Evolutionary conservation across 305 asterid genomes (phyloP).

Genomic region (Fraxinus latifolia): DNA sequence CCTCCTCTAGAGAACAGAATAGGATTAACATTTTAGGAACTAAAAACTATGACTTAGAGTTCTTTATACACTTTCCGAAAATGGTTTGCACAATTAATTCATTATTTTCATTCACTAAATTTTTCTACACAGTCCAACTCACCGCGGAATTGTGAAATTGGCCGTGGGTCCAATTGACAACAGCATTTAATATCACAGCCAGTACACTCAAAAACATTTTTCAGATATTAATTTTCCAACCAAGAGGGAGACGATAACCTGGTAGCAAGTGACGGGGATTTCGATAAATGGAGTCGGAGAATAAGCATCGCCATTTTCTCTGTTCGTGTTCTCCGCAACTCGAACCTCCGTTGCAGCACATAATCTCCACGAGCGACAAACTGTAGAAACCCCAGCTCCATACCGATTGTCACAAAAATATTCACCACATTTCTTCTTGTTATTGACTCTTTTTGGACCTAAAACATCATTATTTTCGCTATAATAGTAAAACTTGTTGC

Average conservation of each 20-base stretch:
- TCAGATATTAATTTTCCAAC: not conserved
- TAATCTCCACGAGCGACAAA: conserved; percentile 44
- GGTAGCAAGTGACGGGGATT: conserved; percentile 90
- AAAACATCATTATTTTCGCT: conserved; percentile 20
- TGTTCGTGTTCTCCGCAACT: conserved; percentile 35
- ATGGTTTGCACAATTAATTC: not conserved
- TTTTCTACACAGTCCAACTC: not conserved
- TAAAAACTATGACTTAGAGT: not conserved
- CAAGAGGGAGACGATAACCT: conserved; percentile 39
- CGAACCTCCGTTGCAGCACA: conserved; percentile 59
- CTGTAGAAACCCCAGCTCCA: conserved; percentile 38
- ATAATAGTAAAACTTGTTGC: conserved; percentile 24
- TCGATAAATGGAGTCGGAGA: conserved; percentile 48
- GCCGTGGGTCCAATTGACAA: not conserved
- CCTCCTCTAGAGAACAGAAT: not conserved
- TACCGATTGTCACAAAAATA: conserved; percentile 24
- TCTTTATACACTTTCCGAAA: not conserved
- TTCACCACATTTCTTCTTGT: conserved; percentile 27
- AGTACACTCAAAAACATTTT: not conserved
- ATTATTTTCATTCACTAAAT: not conserved
- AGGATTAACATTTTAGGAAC: not conserved
- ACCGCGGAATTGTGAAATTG: not conserved
- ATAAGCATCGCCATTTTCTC: conserved; percentile 33
- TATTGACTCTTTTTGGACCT: conserved; percentile 24
- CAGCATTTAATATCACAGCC: not conserved